phyloP scores from a whole-genome alignment of 257 asterid species.

The Handroanthus guayacan region DNA sequence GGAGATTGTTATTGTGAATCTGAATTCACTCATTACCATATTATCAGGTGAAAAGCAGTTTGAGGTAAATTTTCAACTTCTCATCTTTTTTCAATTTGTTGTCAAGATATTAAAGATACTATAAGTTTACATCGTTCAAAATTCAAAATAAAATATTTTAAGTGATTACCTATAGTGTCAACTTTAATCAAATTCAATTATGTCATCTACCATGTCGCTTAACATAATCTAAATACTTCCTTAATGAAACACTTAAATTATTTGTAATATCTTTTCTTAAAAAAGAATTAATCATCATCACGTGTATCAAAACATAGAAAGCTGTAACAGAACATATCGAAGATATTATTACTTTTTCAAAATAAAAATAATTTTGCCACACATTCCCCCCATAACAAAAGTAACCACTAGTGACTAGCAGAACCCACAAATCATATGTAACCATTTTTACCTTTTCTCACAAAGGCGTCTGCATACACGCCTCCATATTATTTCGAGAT shows the following conservation, averaged over 20 bases:
- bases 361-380: not conserved
- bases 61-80: too few species aligned
- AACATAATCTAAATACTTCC: not conserved
- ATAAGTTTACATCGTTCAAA: too few species aligned
- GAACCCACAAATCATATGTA: not conserved
- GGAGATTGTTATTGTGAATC: too few species aligned
- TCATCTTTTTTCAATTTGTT: too few species aligned
- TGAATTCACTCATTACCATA: too few species aligned
- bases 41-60: too few species aligned
- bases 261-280: not conserved
- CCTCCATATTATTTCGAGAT: slow-evolving; percentile 25
- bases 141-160: too few species aligned
- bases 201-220: not conserved
- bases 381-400: not conserved
- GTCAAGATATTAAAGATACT: too few species aligned
- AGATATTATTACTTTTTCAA: not conserved
- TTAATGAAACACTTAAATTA: not conserved
- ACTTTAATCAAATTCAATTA: not conserved
- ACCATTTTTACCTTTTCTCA: not conserved
- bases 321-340: not conserved
- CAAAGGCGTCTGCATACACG: not conserved
- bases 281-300: too few species aligned
- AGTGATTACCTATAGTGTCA: not conserved
- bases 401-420: not conserved
- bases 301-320: too few species aligned